Conservation (phyloP, 768 basidiomycete species). For the Leccinellum albellum region DNA sequence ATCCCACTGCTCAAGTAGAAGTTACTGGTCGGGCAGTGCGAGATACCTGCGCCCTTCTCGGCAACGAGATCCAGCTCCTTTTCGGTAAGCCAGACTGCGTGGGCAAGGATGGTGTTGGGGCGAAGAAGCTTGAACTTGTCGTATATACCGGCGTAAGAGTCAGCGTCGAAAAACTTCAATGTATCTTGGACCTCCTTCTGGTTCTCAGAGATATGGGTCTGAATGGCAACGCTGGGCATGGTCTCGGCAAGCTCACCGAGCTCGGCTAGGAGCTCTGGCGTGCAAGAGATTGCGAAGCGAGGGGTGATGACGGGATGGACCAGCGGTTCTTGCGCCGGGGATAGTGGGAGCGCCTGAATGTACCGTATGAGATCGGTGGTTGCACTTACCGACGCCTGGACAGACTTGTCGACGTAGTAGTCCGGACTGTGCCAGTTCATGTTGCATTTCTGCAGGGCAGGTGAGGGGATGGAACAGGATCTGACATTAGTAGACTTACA, state of each 20-base stretch:
- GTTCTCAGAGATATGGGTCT: constrained; percentile 94
- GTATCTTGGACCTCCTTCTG: constrained; percentile 64
- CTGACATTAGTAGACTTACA: constrained; percentile 41
- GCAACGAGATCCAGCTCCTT: constrained; percentile 73
- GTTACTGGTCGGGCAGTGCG: constrained; percentile 94
- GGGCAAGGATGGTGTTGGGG: constrained; percentile 80
- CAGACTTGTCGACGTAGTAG: constrained; percentile 66
- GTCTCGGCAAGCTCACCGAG: constrained; percentile 58
- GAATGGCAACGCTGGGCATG: constrained; percentile 67
- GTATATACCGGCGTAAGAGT: constrained; percentile 78
- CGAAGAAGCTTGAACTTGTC: constrained; percentile 74
- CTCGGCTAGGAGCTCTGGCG: constrained; percentile 56
- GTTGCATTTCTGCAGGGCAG: constrained; percentile 30
- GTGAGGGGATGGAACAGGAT: constrained; percentile 2
- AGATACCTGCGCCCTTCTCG: constrained; percentile 64
- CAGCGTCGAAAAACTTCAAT: constrained; percentile 59
- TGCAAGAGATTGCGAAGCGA: constrained; percentile 93
- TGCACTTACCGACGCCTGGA: constrained; percentile 52
- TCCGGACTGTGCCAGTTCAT: constrained; percentile 61
- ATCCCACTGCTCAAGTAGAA: constrained; percentile 87
- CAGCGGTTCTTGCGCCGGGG: constrained; percentile 44
- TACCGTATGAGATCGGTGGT: constrained; percentile 66
- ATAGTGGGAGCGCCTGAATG: constrained; percentile 53
- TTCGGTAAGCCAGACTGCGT: constrained; percentile 76
- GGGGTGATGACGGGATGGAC: constrained; percentile 92